Conservation (phyloP, 2,329 filamentous ascomycete species). For the Sclerotinia nivalis region DNA sequence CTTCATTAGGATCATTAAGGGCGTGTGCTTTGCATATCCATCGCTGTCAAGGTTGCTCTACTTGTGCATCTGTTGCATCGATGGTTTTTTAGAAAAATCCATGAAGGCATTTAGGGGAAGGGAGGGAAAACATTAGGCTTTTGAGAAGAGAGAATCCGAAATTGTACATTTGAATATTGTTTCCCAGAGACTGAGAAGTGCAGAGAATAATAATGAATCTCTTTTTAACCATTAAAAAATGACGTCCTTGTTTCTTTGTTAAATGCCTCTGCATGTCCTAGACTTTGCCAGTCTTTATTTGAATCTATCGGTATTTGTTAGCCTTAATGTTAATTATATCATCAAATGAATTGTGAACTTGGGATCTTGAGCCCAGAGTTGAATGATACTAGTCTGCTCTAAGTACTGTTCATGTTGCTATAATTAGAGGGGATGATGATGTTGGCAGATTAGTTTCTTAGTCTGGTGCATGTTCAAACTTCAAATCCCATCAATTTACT, state of each 20-base stretch:
- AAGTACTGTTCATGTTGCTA: too few species aligned
- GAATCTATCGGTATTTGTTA: not conserved
- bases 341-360: not conserved
- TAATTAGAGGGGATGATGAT: not conserved
- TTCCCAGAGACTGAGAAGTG: slow-evolving; percentile 17
- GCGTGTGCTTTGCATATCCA: slow-evolving; percentile 29
- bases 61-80: slow-evolving; percentile 10
- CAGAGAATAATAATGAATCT: slow-evolving; percentile 24
- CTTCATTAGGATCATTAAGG: slow-evolving; percentile 29
- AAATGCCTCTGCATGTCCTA: not conserved
- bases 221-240: slow-evolving; percentile 9
- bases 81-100: slow-evolving; percentile 16
- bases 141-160: slow-evolving; percentile 35
- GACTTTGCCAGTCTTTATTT: not conserved
- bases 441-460: not conserved
- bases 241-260: not conserved
- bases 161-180: slow-evolving; percentile 36
- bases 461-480: too few species aligned
- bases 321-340: not conserved
- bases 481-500: too few species aligned
- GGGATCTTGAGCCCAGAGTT: not conserved
- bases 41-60: slow-evolving; percentile 18
- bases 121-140: slow-evolving; percentile 24
- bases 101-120: slow-evolving; percentile 12
- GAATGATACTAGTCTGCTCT: not conserved